A percentile compares a stretch with the other conserved stretches of the same genome.
These are phyloP conservation scores for Lycium barbarum DNA, from an alignment of 257 asterid genomes.

Conservation along the genomic window DNA sequence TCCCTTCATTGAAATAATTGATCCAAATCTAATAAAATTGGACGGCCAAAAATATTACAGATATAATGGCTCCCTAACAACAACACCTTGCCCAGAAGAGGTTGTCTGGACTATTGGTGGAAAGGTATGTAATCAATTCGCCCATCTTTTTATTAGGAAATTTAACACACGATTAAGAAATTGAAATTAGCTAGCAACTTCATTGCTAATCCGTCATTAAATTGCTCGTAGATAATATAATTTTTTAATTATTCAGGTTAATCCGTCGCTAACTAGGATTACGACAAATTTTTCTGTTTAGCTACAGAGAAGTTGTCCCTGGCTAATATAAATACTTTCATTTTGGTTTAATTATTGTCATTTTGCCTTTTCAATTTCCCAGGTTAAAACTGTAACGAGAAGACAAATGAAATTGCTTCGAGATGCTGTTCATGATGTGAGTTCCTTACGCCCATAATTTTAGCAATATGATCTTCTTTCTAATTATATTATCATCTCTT, in stretches of 20 bases:
- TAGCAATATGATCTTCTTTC: neutral
- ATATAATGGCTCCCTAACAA: constrained; percentile 68
- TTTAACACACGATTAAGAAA: too few relatives aligned
- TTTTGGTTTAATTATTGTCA: neutral
- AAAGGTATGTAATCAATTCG: constrained; percentile 42
- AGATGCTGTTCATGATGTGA: constrained; percentile 59
- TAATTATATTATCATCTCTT: neutral
- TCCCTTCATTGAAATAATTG: too few relatives aligned
- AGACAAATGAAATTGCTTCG: constrained; percentile 61
- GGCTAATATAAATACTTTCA: neutral
- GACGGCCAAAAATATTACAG: constrained; percentile 57
- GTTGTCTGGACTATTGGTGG: constrained; percentile 57
- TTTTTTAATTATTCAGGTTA: too few relatives aligned
- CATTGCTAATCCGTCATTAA: too few relatives aligned
- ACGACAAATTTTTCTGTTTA: too few relatives aligned
- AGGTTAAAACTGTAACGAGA: constrained; percentile 60
- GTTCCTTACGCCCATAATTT: constrained; percentile 30
- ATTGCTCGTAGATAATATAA: too few relatives aligned
- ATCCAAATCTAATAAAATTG: constrained; percentile 47
- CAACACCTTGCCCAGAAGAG: constrained; percentile 68
- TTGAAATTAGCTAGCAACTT: too few relatives aligned
- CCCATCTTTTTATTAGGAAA: neutral
- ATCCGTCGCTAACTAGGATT: too few relatives aligned
- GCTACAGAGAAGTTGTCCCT: too few relatives aligned
- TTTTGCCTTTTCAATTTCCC: neutral